Evolutionary conservation across 352 stramenopile genomes (phyloP).

Genomic region (Phytopythium helicoides): DNA sequence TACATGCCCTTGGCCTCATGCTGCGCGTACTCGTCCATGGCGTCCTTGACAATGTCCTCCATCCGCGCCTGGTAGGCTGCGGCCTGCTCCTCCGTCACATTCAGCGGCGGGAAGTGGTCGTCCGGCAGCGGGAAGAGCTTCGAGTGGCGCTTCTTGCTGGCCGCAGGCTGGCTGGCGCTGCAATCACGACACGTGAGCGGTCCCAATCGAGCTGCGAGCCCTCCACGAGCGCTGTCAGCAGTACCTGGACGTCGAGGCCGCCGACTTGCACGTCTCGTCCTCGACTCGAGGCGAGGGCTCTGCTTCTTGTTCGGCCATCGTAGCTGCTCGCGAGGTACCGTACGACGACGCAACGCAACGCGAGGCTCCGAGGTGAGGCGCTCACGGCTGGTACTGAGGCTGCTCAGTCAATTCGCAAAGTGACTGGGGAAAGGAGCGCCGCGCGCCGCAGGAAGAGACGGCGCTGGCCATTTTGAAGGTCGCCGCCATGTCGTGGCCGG

Average conservation of each 20-base stretch:
- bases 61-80: slow-evolving; percentile 31
- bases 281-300: no score
- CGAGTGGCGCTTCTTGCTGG: neutral
- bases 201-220: neutral
- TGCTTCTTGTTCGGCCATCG: no score
- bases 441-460: neutral
- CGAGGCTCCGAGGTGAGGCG: no score
- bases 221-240: no score
- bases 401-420: no score
- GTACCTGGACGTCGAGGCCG: no score
- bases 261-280: no score
- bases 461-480: slow-evolving; percentile 3
- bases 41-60: slow-evolving; percentile 40
- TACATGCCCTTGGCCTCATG: slow-evolving; percentile 34
- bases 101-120: slow-evolving; percentile 36
- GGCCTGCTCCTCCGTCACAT: slow-evolving; percentile 23
- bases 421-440: no score
- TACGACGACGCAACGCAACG: no score
- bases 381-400: no score
- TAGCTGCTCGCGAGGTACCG: no score
- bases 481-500: neutral
- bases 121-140: slow-evolving; percentile 41
- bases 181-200: neutral
- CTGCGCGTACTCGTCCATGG: slow-evolving; percentile 37
- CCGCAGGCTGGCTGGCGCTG: neutral